Base-by-base conservation (phyloP, 495 filamentous ascomycete species). In the Amphirosellinia nigrospora region DNA sequence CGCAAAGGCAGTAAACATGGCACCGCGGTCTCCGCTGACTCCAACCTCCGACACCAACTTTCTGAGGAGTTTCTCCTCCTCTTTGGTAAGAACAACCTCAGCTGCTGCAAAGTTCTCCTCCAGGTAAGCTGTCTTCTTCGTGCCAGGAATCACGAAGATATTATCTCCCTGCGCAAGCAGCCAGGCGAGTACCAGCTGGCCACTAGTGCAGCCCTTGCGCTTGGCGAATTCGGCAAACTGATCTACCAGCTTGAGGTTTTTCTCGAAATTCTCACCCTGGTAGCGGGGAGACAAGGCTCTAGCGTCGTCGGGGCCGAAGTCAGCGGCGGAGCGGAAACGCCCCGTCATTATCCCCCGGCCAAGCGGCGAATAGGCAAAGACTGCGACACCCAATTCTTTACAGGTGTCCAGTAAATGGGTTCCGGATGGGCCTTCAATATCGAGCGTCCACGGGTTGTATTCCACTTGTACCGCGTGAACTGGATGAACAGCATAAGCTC, bases 101-200 rank as follows among this genome's bases (percentile, higher is more conserved):
- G 85, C 28, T 4, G 86, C 82, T 3, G 71, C 84, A 9, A 82
- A 56, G 72, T 90, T 91, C 76, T 90, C 84, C 70, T 88, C 86
- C n/a, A 90, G 71, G 43, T 87, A 85, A 66, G 82, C 83, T 55
- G 85, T 78, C 68, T 79, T 84, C 77, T 83, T 90, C 6, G 88
- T 90, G 4, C 89, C 89, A 7, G 85, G 86, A 53, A 87, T 86
- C 11, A 84, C 81, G 60, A 88, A 77, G 71, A 89, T 80, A 59
- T 88, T 85, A 2, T 83, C 80, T 6, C 87, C 88, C 75, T 90
- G 88, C 9, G 82, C 82, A 71, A 88, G 63, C 48, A 88, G 69
- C 88, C 88, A 90, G 0, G 88, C 87, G 32, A 90, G 73, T 0
- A 83, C 80, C 62, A 89, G 69, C 73, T 89, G 87, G 15, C 77